Evolutionary conservation across 176 grass and related monocot species (phyloP).

Genomic region (Themeda triandra): DNA sequence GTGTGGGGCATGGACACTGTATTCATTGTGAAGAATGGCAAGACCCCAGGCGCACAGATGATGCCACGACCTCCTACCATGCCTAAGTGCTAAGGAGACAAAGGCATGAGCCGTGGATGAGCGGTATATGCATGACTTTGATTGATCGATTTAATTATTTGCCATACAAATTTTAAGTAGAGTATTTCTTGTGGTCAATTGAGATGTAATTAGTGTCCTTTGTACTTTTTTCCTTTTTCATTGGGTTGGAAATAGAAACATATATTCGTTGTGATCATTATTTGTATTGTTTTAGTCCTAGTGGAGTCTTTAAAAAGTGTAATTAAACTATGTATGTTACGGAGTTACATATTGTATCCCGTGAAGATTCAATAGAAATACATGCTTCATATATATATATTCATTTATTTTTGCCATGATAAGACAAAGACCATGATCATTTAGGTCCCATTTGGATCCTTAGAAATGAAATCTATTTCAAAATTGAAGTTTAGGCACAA

Average conservation of each 20-base stretch:
- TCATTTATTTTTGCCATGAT: neutral
- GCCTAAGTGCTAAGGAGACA: slow-evolving; percentile 48
- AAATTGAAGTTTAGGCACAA: too few species aligned
- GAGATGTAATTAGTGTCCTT: neutral
- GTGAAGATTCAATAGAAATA: neutral
- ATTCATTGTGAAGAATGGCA: slow-evolving; percentile 58
- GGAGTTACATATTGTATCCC: neutral
- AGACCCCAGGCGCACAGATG: neutral
- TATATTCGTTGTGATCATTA: neutral
- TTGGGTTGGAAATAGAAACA: neutral
- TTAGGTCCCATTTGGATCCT: too few species aligned
- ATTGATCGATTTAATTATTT: neutral
- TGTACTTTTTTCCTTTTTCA: neutral
- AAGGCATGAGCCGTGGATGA: neutral
- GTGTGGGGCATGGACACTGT: slow-evolving; percentile 65
- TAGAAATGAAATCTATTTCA: too few species aligned
- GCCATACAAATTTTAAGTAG: too few species aligned
- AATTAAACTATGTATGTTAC: neutral
- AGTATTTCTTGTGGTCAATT: neutral
- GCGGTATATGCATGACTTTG: neutral
- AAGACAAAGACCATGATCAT: neutral
- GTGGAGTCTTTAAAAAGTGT: neutral
- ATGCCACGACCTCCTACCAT: slow-evolving; percentile 40
- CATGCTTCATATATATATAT: neutral
- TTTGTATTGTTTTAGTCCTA: neutral